Evolutionary conservation across 768 basidiomycete species (phyloP).

Genomic region (Termitomyces eurrhizus): DNA sequence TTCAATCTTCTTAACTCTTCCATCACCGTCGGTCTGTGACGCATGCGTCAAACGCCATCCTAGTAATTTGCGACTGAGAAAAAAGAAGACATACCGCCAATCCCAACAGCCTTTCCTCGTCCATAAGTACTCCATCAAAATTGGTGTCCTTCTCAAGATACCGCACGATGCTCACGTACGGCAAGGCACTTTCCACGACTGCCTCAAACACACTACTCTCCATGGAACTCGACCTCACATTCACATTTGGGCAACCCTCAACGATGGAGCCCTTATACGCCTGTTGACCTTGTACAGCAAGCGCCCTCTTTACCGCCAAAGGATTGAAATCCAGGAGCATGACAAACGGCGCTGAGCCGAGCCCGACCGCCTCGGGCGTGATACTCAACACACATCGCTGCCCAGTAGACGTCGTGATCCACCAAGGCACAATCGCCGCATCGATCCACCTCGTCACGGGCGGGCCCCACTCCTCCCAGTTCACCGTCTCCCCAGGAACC

Average conservation of each 20-base stretch:
- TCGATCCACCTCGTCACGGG: conserved; percentile 20
- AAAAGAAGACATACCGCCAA: conserved; percentile 24
- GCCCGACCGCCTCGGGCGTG: background rate
- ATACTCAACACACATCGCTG: conserved; percentile 17
- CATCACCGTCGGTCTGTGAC: conserved; percentile 8
- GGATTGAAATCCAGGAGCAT: conserved; percentile 9
- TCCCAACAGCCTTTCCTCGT: conserved; percentile 38
- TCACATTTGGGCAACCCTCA: background rate
- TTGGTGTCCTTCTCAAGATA: conserved; percentile 2
- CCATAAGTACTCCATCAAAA: conserved; percentile 34
- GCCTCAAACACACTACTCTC: conserved; percentile 21
- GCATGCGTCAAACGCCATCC: background rate
- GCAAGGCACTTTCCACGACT: conserved; percentile 21
- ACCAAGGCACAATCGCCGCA: conserved; percentile 12
- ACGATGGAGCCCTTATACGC: background rate
- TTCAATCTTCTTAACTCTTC: conserved; percentile 5
- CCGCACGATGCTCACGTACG: conserved; percentile 21
- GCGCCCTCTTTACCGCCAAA: background rate
- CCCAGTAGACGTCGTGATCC: conserved; percentile 22
- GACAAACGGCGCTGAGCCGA: background rate
- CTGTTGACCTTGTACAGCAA: background rate
- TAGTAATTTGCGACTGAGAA: background rate
- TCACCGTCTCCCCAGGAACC: background rate
- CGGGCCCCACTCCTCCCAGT: conserved; percentile 19
- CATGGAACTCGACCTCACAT: background rate